Percentiles rank a stretch among this genome's conserved stretches.
Evolutionary conservation across 306 rosid genomes (phyloP).

Genomic region (Rosa chinensis): DNA sequence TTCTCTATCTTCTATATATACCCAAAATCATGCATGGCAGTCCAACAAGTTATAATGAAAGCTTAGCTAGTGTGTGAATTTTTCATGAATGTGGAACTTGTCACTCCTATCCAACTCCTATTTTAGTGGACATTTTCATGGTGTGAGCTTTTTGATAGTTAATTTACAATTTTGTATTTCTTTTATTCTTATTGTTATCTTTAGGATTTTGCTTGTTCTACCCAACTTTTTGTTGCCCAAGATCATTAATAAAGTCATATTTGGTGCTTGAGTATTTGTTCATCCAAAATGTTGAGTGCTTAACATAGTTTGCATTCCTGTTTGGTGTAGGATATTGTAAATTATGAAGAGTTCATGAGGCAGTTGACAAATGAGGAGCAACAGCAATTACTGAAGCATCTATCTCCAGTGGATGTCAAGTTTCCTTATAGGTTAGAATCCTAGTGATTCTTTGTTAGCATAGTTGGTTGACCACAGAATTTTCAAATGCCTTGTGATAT

Average conservation of each 20-base stretch:
- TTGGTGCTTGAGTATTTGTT: not conserved
- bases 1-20: not conserved
- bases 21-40: not conserved
- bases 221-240: not conserved
- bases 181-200: not conserved
- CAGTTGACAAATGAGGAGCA: constrained; percentile 88
- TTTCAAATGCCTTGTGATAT: not conserved
- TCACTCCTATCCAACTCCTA: not conserved
- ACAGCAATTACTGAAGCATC: constrained; percentile 71
- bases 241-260: not conserved
- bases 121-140: not conserved
- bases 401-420: constrained; percentile 67
- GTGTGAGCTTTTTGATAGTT: not conserved
- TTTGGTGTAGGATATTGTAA: constrained; percentile 66
- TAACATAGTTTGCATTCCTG: constrained; percentile 30
- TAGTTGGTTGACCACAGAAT: constrained; percentile 13
- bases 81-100: not conserved
- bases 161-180: not conserved
- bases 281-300: constrained; percentile 24
- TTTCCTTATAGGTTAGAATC: constrained; percentile 77
- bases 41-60: not conserved
- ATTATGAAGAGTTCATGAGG: constrained; percentile 72
- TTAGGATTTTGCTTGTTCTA: not conserved
- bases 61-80: not conserved
- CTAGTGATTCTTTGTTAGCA: constrained; percentile 13